Conservation (phyloP, 2,329 filamentous ascomycete species). For the Ophiostoma quercus region DNA sequence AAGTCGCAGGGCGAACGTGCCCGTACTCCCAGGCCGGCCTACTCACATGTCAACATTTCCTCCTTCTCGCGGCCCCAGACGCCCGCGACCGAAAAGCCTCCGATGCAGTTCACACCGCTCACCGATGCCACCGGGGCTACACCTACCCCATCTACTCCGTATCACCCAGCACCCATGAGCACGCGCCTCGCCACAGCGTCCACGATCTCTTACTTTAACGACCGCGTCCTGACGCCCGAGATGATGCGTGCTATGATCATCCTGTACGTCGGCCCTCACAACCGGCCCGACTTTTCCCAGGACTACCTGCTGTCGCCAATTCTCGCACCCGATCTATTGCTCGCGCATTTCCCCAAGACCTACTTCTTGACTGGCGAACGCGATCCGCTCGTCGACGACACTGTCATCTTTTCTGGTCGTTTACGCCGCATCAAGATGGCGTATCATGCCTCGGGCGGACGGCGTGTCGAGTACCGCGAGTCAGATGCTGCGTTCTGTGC, state of each 20-base stretch:
- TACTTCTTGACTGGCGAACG: conserved; percentile 93
- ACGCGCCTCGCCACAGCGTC: conserved; percentile 90
- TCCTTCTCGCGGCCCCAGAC: conserved; percentile 18
- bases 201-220: conserved; percentile 98
- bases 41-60: conserved; percentile 25
- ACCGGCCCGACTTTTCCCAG: conserved; percentile 84
- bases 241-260: conserved; percentile 99
- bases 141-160: conserved; percentile 37
- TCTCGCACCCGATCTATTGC: conserved; percentile 75
- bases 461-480: conserved; percentile 47
- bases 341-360: conserved; percentile 85
- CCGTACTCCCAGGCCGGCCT: conserved; percentile 23
- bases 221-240: conserved; percentile 87
- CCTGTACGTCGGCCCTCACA: conserved; percentile 88
- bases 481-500: conserved; percentile 37
- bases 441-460: conserved; percentile 45
- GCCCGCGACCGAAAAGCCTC: background rate
- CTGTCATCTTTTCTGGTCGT: conserved; percentile 87
- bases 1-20: conserved; percentile 2
- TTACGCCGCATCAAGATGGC: conserved; percentile 72
- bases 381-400: conserved; percentile 93
- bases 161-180: conserved; percentile 56
- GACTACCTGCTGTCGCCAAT: conserved; percentile 90
- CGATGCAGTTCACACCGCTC: background rate
- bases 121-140: background rate